Evolutionary conservation across 1,139 yeast genomes (phyloP).

Genomic region (Protomyces macrosporus): DNA sequence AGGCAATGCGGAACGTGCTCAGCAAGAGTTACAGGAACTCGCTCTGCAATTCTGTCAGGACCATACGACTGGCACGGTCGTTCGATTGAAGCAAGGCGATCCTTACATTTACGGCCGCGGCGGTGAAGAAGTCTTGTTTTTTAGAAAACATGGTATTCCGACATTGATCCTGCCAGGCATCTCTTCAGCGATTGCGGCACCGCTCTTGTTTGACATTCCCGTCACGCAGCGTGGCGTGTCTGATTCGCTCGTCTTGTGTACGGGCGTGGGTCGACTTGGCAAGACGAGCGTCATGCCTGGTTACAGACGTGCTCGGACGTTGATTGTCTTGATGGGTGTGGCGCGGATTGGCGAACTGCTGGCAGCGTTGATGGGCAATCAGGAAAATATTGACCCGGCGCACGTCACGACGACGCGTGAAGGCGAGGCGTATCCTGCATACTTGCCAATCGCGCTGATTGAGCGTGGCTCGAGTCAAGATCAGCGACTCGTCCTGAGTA

Average conservation of each 20-base stretch:
- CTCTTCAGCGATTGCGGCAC: slow-evolving; percentile 86
- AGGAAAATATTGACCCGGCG: neutral
- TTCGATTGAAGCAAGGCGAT: slow-evolving; percentile 91
- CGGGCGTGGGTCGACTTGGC: slow-evolving; percentile 92
- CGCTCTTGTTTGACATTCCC: slow-evolving; percentile 77
- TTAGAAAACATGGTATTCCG: slow-evolving; percentile 57
- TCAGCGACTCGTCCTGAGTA: slow-evolving; percentile 76
- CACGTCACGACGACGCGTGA: slow-evolving; percentile 33
- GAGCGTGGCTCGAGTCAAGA: slow-evolving; percentile 94
- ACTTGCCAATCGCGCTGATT: slow-evolving; percentile 74
- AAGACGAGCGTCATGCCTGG: slow-evolving; percentile 73
- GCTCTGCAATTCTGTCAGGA: slow-evolving; percentile 58
- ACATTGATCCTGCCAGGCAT: slow-evolving; percentile 83
- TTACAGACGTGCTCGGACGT: slow-evolving; percentile 65
- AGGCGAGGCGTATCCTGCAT: slow-evolving; percentile 59
- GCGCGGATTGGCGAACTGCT: slow-evolving; percentile 72
- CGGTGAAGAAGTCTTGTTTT: slow-evolving; percentile 79
- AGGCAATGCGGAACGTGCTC: slow-evolving; percentile 93
- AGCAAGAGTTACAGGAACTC: slow-evolving; percentile 65
- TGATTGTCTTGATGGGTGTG: slow-evolving; percentile 83
- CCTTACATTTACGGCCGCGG: slow-evolving; percentile 97
- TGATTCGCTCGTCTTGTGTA: slow-evolving; percentile 86
- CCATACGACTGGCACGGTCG: slow-evolving; percentile 51
- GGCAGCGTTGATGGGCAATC: slow-evolving; percentile 44
- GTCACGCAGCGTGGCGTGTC: slow-evolving; percentile 91